These are phyloP conservation scores for Yarrowia deformans DNA, from an alignment of 805 yeast genomes.

Conservation along the genomic window DNA sequence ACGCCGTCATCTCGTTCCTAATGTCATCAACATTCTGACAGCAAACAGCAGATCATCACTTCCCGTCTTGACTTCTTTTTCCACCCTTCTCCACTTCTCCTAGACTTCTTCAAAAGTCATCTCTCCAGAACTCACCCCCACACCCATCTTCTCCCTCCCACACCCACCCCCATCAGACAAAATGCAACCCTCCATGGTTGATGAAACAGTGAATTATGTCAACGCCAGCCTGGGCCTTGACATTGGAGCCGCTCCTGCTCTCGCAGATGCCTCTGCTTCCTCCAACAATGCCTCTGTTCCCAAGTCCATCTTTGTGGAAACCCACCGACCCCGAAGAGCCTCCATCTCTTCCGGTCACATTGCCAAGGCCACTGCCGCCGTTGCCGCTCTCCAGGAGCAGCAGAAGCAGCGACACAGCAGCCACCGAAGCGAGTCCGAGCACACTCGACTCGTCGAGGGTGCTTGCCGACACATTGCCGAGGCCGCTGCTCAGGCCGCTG, in stretches of 20 bases:
- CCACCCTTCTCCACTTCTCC: not conserved
- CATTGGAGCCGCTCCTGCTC: constrained; percentile 53
- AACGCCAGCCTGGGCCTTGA: constrained; percentile 66
- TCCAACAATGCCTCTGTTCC: constrained; percentile 21
- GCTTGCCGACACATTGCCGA: constrained; percentile 85
- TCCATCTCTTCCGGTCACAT: constrained; percentile 30
- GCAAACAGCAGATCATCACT: not conserved
- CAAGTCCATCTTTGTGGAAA: constrained; percentile 6
- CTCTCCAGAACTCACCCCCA: constrained; percentile 11
- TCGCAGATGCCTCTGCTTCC: constrained; percentile 33
- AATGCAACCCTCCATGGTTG: constrained; percentile 46
- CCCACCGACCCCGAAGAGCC: constrained; percentile 11
- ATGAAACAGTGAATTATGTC: constrained; percentile 61
- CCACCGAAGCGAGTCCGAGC: constrained; percentile 68
- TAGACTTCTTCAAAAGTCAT: constrained; percentile 2
- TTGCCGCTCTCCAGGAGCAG: constrained; percentile 24
- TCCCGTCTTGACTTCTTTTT: not conserved
- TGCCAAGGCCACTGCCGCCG: constrained; percentile 35
- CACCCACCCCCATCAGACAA: not conserved
- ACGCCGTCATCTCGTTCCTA: not conserved
- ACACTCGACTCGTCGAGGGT: constrained; percentile 70
- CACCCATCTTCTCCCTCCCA: constrained; percentile 20
- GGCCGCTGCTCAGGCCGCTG: constrained; percentile 67
- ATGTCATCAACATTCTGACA: not conserved
- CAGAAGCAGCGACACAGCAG: constrained; percentile 38